Percentiles rank a stretch among this genome's conserved stretches.
phyloP scores from a whole-genome alignment of 306 rosid species.

The Alnus rubra region DNA sequence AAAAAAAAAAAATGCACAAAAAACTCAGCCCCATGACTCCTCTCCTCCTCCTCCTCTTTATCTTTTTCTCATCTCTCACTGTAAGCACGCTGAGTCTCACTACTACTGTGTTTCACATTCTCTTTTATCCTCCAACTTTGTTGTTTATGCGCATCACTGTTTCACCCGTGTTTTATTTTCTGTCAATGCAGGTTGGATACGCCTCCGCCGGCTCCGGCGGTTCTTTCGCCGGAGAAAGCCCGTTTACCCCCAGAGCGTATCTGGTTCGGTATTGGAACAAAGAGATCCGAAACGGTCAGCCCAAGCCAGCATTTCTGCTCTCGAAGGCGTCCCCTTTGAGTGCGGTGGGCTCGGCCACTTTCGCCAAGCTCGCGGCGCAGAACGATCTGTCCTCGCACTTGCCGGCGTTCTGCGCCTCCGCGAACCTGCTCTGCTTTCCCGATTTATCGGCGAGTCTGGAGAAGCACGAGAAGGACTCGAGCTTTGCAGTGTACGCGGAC shows the following conservation, averaged over 20 bases:
- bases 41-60: slow-evolving; percentile 40
- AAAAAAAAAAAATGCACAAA: slow-evolving; percentile 31
- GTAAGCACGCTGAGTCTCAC: slow-evolving; percentile 50
- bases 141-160: background rate
- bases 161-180: slow-evolving; percentile 21
- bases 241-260: slow-evolving; percentile 75
- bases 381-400: slow-evolving; percentile 56
- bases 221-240: slow-evolving; percentile 45
- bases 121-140: slow-evolving; percentile 5
- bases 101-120: background rate
- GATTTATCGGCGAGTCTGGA: slow-evolving; percentile 56
- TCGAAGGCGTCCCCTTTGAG: slow-evolving; percentile 77
- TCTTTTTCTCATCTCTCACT: slow-evolving; percentile 59
- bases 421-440: slow-evolving; percentile 74
- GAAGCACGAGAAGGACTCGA: slow-evolving; percentile 61
- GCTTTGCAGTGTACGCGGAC: slow-evolving; percentile 47
- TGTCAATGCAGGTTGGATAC: slow-evolving; percentile 65
- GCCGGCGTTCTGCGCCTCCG: slow-evolving; percentile 78
- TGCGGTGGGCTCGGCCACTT: slow-evolving; percentile 60
- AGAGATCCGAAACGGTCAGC: slow-evolving; percentile 68
- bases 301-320: slow-evolving; percentile 58
- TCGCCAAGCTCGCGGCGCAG: slow-evolving; percentile 60
- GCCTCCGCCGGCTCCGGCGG: slow-evolving; percentile 26
- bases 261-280: slow-evolving; percentile 83
- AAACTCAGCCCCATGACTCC: slow-evolving; percentile 40